These are phyloP conservation scores for Epichloe festucae DNA, from an alignment of 2,329 filamentous ascomycete species.

Conservation along the genomic window DNA sequence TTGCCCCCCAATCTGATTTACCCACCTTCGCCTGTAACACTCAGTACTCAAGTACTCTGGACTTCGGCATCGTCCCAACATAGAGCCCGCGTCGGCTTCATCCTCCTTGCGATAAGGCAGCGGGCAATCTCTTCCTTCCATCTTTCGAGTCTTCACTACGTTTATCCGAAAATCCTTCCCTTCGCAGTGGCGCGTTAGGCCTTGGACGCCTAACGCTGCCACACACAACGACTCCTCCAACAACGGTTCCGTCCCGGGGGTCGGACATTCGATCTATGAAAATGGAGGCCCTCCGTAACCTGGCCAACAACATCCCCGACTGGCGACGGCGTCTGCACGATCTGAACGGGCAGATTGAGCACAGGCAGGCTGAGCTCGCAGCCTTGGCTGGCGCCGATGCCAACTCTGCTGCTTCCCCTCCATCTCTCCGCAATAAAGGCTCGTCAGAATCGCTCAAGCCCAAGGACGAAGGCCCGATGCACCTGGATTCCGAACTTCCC, in stretches of 20 bases:
- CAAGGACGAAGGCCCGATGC: conserved; percentile 27
- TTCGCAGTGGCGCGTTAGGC: conserved; percentile 17
- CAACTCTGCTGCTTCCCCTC: conserved; percentile 19
- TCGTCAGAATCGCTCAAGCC: conserved; percentile 42
- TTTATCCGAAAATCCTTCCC: neutral
- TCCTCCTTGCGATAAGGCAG: neutral
- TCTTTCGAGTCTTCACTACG: neutral
- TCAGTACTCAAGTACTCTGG: no score
- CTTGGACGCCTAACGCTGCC: conserved; percentile 18
- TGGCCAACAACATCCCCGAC: conserved; percentile 43
- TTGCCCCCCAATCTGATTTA: no score
- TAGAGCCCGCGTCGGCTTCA: neutral
- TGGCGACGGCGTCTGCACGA: conserved; percentile 48
- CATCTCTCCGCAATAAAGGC: conserved; percentile 36
- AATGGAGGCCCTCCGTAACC: conserved; percentile 43
- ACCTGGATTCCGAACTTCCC: conserved; percentile 9
- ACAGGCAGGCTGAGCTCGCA: conserved; percentile 48
- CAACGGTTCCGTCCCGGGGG: no score
- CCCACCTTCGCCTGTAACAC: no score
- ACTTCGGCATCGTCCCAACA: neutral
- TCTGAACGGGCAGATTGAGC: conserved; percentile 46
- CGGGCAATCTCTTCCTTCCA: neutral
- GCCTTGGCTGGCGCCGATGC: conserved; percentile 23
- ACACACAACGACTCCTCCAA: conserved; percentile 11
- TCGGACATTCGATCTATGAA: conserved; percentile 25